Base-by-base conservation (phyloP, 371 early-diverging fungal genomes). In the Mucor saturninus region DNA sequence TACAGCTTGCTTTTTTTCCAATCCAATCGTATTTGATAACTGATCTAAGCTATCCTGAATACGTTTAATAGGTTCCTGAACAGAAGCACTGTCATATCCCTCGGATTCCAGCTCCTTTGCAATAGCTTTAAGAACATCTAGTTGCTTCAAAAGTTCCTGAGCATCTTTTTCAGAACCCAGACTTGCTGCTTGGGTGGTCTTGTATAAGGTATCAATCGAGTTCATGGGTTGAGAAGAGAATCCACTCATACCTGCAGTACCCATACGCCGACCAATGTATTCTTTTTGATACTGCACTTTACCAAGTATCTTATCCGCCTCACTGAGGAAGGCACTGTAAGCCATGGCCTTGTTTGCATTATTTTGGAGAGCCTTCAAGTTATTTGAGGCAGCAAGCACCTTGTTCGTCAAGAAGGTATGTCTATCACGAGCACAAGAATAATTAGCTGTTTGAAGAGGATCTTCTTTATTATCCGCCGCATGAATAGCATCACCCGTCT, bases 391-490 rank as follows among this genome's bases (percentile, higher is more conserved):
- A 5, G 65, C 45, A 6, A 65, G 61, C 0, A 69, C 67, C 29
- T 73, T 62, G 30, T 58, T 68, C 10, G 59, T 52, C 9, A 79
- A 52, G 4, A 56, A 14, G 0, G 51, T 31, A 54, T 73, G 72
- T 40, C 80, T 60, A 39, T 80, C 80, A 0, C 73, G 66, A 14
- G 77, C 77, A 62, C 80, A 77, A 1, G 80, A 70, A 30, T 80
- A 76, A 37, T 80, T 80, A 37, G 80, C 80, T 0, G 71, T 80
- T 30, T 79, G 72, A 9, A 79, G 49, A 6, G 80, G 73, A 54
- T 79, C 80, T 21, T 74, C 71, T n/a, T 63, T 62, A 30, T 54
- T 61, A 9, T 68, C 61, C 9, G 59, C 67, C 9, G 61, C 30
- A 32, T 53, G 46, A 40, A 79, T 74, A 13, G 63, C 70, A 26